Evolutionary conservation across 352 stramenopile species (phyloP), one percentile per base, ranked within the genome.

Genomic region (Blastocystis sp.): DNA sequence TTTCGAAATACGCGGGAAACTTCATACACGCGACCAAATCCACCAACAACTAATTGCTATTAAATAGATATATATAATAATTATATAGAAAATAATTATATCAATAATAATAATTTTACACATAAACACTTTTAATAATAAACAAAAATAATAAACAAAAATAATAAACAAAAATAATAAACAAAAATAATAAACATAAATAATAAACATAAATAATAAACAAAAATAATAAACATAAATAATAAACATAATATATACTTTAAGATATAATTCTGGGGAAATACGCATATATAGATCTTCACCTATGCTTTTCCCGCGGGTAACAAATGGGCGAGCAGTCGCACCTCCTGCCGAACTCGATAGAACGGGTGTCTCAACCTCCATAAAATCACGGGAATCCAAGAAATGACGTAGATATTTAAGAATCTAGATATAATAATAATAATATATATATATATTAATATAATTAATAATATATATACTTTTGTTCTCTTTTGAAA

Each of bases 1-100:
- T 98, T 98, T 47, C 91, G 86, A 73, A 97, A 98, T 68, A 95
- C 90, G 9, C 87, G 81, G 31, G 89, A 89, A 39, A 98, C 74
- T 73, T 98, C 91, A 72, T 94, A 98, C 18, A 98, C 91, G 45
- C 82, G 77, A 46, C 95, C 84, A 27, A 97, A 84, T 48, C 91
- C 89, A 33, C 91, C 91, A 64, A 97, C 90, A 23, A 97, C 82
- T 16, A 97, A 69, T 52, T 91, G 75, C 75, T 37, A 44, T 58
- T 18, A 21, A 9, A 13, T n/a, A 44, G 11, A 41, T 47, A 32
- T 32, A 13, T 11, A n/a, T 43, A 32, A 43, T 13, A 13, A 42
- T 13, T 13, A 13, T 13, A 13, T 47, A 32, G 13, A 32, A 47
- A n/a, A n/a, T n/a, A n/a, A n/a, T n/a, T n/a, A n/a, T n/a, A n/a